These are phyloP conservation scores for Xanthoconium separans DNA, from an alignment of 1,284 basidiomycete species.

Conservation along the genomic window DNA sequence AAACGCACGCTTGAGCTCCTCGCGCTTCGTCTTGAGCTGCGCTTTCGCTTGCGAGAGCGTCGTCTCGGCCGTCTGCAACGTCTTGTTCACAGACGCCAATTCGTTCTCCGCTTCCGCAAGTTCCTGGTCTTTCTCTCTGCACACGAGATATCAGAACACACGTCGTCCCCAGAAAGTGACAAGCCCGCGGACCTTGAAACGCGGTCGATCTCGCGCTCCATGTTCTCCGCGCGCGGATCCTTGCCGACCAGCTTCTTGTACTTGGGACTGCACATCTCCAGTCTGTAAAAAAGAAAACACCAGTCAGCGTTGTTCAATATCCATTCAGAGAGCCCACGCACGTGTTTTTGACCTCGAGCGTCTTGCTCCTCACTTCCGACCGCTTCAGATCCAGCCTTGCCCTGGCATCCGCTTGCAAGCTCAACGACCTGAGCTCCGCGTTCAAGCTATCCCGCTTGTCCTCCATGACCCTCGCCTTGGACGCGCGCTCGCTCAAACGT, in stretches of 20 bases:
- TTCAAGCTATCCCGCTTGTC: constrained; percentile 71
- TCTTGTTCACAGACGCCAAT: constrained; percentile 48
- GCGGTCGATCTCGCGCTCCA: constrained; percentile 71
- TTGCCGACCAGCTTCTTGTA: constrained; percentile 64
- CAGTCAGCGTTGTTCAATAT: neutral
- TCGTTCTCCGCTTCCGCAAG: constrained; percentile 55
- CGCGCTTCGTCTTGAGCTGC: constrained; percentile 62
- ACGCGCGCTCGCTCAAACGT: constrained; percentile 58
- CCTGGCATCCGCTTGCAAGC: constrained; percentile 79
- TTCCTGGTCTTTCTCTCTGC: constrained; percentile 68
- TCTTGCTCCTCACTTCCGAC: constrained; percentile 65
- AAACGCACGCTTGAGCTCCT: constrained; percentile 59
- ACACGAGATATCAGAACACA: neutral
- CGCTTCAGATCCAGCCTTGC: constrained; percentile 81
- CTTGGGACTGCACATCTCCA: constrained; percentile 59
- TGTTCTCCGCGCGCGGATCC: constrained; percentile 58
- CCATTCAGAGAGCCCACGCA: constrained; percentile 37
- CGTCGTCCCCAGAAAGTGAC: neutral
- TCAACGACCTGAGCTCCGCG: constrained; percentile 71
- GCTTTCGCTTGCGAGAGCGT: constrained; percentile 56
- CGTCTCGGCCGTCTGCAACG: constrained; percentile 62
- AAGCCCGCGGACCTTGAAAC: constrained; percentile 47
- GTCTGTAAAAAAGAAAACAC: constrained; percentile 39
- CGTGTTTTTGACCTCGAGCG: constrained; percentile 65
- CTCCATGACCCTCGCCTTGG: constrained; percentile 63